Evolutionary conservation across 768 basidiomycete genomes (phyloP), one percentile per base, ranked within the genome.

Genomic region (Pilatotrama ljubarskyi): DNA sequence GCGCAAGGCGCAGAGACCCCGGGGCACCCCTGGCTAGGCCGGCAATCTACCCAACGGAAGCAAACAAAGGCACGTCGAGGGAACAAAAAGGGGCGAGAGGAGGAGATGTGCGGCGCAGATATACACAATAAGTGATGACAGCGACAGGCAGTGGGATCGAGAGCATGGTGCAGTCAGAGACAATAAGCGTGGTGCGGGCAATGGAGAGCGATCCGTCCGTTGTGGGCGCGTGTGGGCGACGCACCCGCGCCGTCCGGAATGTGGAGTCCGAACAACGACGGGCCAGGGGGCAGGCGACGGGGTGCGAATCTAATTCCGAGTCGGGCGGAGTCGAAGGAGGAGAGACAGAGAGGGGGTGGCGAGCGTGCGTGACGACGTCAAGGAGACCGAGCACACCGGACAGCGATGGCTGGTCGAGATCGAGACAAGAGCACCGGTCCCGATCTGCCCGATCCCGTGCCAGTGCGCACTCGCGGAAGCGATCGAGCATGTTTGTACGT

Each of bases 61-160:
- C 22, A 62, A 60, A 54, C 29, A 36, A 55, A 40, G 41, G 41
- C 40, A 51, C 61, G 61, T 62, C 55, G 44, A 38, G 47, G 32
- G 29, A 36, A 50, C 40, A 43, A 55, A 40, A 32, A 29, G 15
- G 43, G 18, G 53, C 38, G 35, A 60, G 48, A 46, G 58, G 42
- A 22, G 46, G 49, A 37, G 24, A 47, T 18, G 15, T 36, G 52
- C 25, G 52, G 35, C 41, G 51, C 41, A 64, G 51, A 57, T 52
- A 59, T 59, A 59, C 58, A 63, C 57, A 63, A 58, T 59, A 58
- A 58, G 55, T 48, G 51, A 64, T 48, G 51, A 64, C 32, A 61
- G 58, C 46, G 40, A 37, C 35, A 18, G 42, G 36, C 43, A 48
- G 60, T 37, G 40, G n/a, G 42, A 59, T 36, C 53, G 52, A 61